A percentile compares a stretch with the other conserved stretches of the same genome.
Conservation (phyloP, 352 stramenopile species). For the Pythium monospermum region DNA sequence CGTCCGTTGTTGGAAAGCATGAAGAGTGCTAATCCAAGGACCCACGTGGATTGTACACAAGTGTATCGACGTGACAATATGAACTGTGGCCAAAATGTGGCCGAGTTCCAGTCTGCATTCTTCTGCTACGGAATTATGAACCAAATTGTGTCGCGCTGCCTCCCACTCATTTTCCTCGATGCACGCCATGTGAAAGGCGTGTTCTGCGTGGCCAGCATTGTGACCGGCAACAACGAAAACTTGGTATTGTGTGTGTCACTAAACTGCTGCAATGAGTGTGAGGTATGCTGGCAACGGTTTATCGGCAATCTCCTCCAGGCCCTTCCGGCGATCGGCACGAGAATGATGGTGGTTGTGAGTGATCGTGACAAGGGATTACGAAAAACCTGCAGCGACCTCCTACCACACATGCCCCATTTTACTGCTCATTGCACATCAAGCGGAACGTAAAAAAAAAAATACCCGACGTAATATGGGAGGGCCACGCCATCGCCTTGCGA, state of each 20-base stretch:
- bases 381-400: not conserved
- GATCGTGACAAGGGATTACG: constrained; percentile 5
- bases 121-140: not conserved
- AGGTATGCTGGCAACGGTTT: not conserved
- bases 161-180: not conserved
- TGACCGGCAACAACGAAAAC: not conserved
- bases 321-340: too few species aligned
- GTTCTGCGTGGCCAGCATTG: not conserved
- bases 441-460: constrained; percentile 3
- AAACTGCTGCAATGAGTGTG: not conserved
- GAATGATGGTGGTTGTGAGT: constrained; percentile 5
- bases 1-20: not conserved
- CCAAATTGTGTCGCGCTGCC: not conserved
- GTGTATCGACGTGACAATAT: not conserved
- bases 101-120: not conserved
- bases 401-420: not conserved
- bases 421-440: constrained; percentile 5
- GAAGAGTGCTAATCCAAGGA: not conserved
- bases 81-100: not conserved
- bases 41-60: not conserved
- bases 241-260: not conserved
- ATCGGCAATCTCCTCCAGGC: too few species aligned
- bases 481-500: not conserved
- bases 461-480: not conserved
- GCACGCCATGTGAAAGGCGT: not conserved